Evolutionary conservation across 352 stramenopile species (phyloP), one percentile per base, ranked within the genome.

Genomic region (Phytopythium oedochilum): DNA sequence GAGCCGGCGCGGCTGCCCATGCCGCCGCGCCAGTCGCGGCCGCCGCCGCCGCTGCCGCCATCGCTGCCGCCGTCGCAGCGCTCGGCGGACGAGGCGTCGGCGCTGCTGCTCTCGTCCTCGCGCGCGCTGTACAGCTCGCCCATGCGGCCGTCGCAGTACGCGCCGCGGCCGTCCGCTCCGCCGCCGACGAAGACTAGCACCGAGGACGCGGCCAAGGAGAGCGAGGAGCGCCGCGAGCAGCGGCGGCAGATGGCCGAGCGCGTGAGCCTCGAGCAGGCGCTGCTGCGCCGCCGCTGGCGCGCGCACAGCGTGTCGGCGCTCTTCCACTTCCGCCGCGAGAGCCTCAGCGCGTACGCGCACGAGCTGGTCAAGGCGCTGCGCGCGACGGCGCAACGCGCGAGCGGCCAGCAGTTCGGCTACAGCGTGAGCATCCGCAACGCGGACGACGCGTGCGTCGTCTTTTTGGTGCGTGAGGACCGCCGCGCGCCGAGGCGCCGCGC

Each of bases 331-430:
- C 68, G 67, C 14, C 57, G 53, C 31, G 60, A 74, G 1, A 32
- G 78, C 57, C 49, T 88, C 26, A 75, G 73, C 35, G 54, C 62
- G 23, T 86, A 88, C 52, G 78, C 75, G 38, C 75, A 83, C 51
- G 78, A 86, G 42, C 58, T 88, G 43, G 71, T 88, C 48, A 89
- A 88, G 55, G 73, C 73, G 39, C 55, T 87, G 46, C 78, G 80
- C 31, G 69, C 76, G 12, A 64, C 69, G n/a, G 75, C 70, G 50
- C 36, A 83, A 36, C 61, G 62, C 17, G 57, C 60, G n/a, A 78
- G 64, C 42, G 66, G 64, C 34, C 64, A 71, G 44, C 75, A 85
- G 60, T 82, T 83, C 40, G 78, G 78, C 20, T 88, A 88, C 66
- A 77, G 60, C 44, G 78, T 88, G 35, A 82, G 72, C 50, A 83